Base-by-base conservation (phyloP, 164 flowering plant species). In the Liriodendron chinense region DNA sequence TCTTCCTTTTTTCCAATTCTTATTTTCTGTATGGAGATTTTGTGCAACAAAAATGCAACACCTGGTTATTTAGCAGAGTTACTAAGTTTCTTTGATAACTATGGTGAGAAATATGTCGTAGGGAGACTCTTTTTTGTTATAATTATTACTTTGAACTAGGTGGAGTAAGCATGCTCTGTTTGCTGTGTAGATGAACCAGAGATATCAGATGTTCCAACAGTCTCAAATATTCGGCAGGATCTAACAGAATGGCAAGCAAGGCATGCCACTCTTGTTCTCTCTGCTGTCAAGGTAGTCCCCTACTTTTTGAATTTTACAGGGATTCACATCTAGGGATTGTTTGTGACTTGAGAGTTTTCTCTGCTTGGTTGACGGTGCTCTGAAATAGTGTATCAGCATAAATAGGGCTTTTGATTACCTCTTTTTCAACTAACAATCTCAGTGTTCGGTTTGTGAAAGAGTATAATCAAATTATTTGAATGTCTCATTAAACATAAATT, bases 141-240 rank as follows among this genome's bases (percentile, higher is more conserved):
- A 34, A 34, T 53, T 16, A 53, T 16, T 53, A 16, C 18, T 7
- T 53, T 53, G 59, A 53, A 53, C 16, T 53, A 12, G 18, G 59
- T 34, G 62, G 16, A 77, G 65, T 14, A 65, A 22, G 24, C 25
- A 50, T 50, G 25, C 34, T 25, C 49, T 10, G 16, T 78, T 26
- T 78, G 25, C 18, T 77, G 23, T 84, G 85, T 86, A 94, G 98
- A 93, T 83, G 97, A 90, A 73, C 80, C 91, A 56, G 83, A 81
- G 64, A 78, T 84, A 76, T 82, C 90, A 71, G 86, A 89, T 78
- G 86, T 88, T 63, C 89, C 91, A 50, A 86, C 90, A 0, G 87
- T 89, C 59, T 89, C 98, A 65, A 94, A 94, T 82, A 90, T 94
- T 28, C 86, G 93, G 61, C 93, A 92, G 85, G 98, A 94, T 86